A percentile compares a stretch with the other conserved stretches of the same genome.
Conservation (phyloP, 441 rosid genomes). For the Populus hybrid region DNA sequence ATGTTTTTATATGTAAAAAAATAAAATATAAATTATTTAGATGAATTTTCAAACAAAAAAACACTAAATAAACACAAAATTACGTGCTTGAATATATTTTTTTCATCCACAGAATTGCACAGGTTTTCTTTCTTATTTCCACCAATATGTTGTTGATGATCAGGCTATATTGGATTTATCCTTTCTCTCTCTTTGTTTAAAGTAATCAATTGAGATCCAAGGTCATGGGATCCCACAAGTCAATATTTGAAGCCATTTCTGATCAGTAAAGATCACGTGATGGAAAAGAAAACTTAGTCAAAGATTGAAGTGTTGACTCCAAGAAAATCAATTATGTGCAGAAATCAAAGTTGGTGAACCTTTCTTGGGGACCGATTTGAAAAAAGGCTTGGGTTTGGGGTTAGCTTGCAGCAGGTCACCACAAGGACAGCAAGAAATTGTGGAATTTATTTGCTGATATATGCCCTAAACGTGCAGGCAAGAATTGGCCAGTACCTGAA, state of each 20-base stretch:
- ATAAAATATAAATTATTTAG: too few species aligned
- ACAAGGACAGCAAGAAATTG: background rate
- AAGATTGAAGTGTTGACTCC: too few species aligned
- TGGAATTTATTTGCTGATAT: background rate
- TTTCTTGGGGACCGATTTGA: background rate
- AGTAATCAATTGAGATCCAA: background rate
- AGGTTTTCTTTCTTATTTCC: background rate
- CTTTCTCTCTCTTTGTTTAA: background rate
- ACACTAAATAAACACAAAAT: background rate
- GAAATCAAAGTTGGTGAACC: too few species aligned
- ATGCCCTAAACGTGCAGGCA: background rate
- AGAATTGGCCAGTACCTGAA: background rate
- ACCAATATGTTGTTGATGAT: background rate
- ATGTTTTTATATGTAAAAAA: too few species aligned
- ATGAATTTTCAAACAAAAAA: too few species aligned
- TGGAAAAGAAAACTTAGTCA: background rate
- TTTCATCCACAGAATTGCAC: background rate
- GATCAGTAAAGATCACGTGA: background rate
- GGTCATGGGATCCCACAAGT: background rate
- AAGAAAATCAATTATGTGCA: too few species aligned
- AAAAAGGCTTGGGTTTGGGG: background rate
- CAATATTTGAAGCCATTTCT: background rate
- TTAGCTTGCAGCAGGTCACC: background rate
- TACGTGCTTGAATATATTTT: background rate
- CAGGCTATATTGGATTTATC: background rate